Evolutionary conservation across 352 stramenopile genomes (phyloP), one percentile per base, ranked within the genome.

Genomic region (Peronospora farinosa): DNA sequence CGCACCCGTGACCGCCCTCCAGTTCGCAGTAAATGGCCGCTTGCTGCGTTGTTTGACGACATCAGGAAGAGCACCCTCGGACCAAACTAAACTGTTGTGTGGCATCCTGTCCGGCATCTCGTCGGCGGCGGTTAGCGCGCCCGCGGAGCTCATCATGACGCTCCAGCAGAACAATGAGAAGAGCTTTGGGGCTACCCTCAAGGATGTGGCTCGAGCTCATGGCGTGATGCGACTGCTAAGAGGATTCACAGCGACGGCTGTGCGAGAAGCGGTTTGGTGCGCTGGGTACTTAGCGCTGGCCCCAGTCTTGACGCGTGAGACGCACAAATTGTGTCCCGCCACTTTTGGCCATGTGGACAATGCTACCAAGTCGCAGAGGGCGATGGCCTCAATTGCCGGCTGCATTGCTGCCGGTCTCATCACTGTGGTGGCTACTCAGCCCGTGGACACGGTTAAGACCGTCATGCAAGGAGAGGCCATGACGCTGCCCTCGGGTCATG

Each of bases 71-170:
- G 35, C 55, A 2, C 44, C 44, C 10, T 84, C 77, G 0, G 77
- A 86, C 51, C 35, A 55, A 36, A 56, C 70, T 39, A 86, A 87
- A 59, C 65, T 92, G 35, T 47, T 74, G 7, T 75, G 74, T n/a
- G 82, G 71, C 9, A 74, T 74, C 8, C 43, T 86, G 40, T 80
- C 79, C 1, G 82, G 82, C 28, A 51, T 80, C 19, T 69, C 65
- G 15, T 91, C 82, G 9, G 72, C 82, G 28, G 46, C 70, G 36
- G 58, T 93, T 9, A 86, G 78, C 33, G 83, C 78, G 0, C 68
- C 82, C 0, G 82, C 78, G 11, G 82, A 93, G 58, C 70, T 93
- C 25, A 72, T 89, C 42, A 93, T 93, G 82, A 93, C 82, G 46
- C 69, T 90, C 44, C 82, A 93, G 65, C 82, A 93, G 55, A 87